Percentiles rank a stretch among this genome's conserved stretches.
Evolutionary conservation across 2,329 filamentous ascomycete genomes (phyloP).

Genomic region (Trichoderma sp.): DNA sequence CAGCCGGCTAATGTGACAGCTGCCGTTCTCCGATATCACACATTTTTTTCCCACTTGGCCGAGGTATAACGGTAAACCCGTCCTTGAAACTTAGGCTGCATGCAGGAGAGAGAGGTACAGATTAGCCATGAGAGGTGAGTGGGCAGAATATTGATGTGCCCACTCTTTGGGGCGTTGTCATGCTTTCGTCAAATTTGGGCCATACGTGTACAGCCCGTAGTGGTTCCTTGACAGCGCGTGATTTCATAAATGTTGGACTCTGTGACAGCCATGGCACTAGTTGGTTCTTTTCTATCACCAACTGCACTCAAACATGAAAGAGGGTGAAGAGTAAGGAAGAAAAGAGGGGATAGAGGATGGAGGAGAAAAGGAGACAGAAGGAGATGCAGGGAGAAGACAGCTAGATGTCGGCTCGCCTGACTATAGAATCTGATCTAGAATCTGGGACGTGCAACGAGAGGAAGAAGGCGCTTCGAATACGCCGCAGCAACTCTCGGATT

Average conservation of each 20-base stretch:
- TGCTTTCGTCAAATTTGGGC: not conserved
- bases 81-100: not conserved
- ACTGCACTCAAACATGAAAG: not conserved
- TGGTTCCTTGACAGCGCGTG: constrained; percentile 12
- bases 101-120: not conserved
- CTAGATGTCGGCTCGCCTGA: constrained; percentile 11
- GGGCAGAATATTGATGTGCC: not conserved
- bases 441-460: constrained; percentile 28
- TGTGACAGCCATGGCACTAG: not conserved
- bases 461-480: constrained; percentile 23
- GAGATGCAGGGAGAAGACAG: not conserved
- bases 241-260: not conserved
- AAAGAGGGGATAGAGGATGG: not conserved
- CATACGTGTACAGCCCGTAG: not conserved
- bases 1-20: not conserved
- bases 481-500: constrained; percentile 35
- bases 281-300: too few species aligned
- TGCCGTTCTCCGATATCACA: not conserved
- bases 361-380: not conserved
- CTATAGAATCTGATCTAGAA: not conserved
- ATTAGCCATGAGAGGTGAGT: not conserved
- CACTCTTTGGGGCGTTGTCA: not conserved
- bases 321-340: not conserved
- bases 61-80: not conserved
- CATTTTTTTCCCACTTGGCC: not conserved